These are phyloP conservation scores for Dothideomycetidae sp. DNA, from an alignment of 2,329 filamentous ascomycete species.

Conservation along the genomic window DNA sequence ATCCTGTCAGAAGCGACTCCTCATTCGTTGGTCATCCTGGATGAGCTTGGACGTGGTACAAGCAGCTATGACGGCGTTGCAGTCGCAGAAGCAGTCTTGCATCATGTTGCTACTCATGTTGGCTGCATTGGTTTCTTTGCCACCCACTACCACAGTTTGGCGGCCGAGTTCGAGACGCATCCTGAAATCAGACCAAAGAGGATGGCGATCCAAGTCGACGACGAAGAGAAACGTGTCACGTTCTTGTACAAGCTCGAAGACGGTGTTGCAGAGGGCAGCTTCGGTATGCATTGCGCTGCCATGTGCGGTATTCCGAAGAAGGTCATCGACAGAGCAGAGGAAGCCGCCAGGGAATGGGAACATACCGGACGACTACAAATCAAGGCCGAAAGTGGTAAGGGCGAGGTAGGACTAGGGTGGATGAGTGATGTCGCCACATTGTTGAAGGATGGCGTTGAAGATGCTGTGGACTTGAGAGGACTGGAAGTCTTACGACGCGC, in stretches of 20 bases:
- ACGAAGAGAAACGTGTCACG: constrained; percentile 69
- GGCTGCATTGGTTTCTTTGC: constrained; percentile 94
- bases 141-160: constrained; percentile 90
- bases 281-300: constrained; percentile 96
- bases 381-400: constrained; percentile 51
- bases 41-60: constrained; percentile 89
- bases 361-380: constrained; percentile 84
- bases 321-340: constrained; percentile 75
- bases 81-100: constrained; percentile 91
- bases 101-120: constrained; percentile 85
- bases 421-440: constrained; percentile 77
- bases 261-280: constrained; percentile 88
- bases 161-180: constrained; percentile 77
- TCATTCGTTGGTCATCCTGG: constrained; percentile 86
- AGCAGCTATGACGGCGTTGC: constrained; percentile 93
- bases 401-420: constrained; percentile 67
- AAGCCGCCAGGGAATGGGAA: constrained; percentile 84
- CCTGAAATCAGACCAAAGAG: constrained; percentile 74
- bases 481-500: constrained; percentile 44
- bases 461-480: constrained; percentile 33
- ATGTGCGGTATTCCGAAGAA: constrained; percentile 88
- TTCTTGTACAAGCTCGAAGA: constrained; percentile 91
- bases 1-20: constrained; percentile 89
- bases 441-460: constrained; percentile 40
- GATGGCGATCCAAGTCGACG: constrained; percentile 92